Evolutionary conservation across 176 grass and related monocot genomes (phyloP), one percentile per base, ranked within the genome.

Genomic region (Saccharum officinarum): DNA sequence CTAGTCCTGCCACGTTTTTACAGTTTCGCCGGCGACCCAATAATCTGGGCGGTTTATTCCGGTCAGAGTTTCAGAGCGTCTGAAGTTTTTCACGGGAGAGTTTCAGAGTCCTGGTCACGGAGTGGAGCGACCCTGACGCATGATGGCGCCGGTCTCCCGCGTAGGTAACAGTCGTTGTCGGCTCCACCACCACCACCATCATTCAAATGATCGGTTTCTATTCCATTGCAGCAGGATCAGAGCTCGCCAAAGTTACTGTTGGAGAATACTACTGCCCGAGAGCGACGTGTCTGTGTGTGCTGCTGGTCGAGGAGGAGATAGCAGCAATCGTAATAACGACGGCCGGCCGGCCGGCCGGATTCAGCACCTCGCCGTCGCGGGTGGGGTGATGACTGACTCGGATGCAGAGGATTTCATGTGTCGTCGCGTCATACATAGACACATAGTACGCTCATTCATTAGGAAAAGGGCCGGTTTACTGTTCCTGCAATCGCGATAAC

Each of bases 141-240:
- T 39, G 16, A 6, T 36, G 9, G 54, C 69, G 64, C 55, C 55
- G 54, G 55, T 60, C 55, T 60, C 55, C 55, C 55, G 59, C 10
- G 59, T 87, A 71, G 81, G 81, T 84, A 87, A 76, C 49, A 34
- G 85, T 87, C 85, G 85, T 69, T 87, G 63, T 91, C 89, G 3
- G 61, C 42, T 34, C 18, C 79, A 75, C 47, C 47, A 49, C 69
- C 28, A 25, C 20, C 14, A 8, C 72, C 15, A 23, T 38, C 4
- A 11, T 11, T 64, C 25, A 64, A 31, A 42, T 25, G 68, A 80
- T 36, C 60, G 47, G 2, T 4, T 15, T 28, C 26, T 31, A 8
- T 55, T 31, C n/a, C 61, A 7, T 34, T 89, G 76, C 69, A 25
- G 17, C 17, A 55, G 52, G 17, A 86, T 86, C 65, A 37, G 34